Evolutionary conservation across 73 alveolate species (phyloP), one percentile per base, ranked within the genome.

Genomic region (Stentor roeselii): DNA sequence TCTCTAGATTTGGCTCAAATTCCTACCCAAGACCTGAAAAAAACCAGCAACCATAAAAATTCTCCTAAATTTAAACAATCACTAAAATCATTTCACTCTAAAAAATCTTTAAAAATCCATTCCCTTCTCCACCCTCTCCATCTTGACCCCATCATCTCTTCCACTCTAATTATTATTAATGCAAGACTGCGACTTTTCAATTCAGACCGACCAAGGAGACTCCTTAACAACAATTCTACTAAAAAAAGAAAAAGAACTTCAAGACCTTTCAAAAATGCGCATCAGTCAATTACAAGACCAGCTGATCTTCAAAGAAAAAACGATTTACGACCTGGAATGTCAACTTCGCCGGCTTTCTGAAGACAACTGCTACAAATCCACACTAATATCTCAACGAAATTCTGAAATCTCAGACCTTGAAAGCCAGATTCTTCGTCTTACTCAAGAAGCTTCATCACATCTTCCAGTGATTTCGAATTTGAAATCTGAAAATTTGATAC

Each of bases 241-340:
- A 21, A 36, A 32, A 32, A 67, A 67, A 67, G 80, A 67, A 67
- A 67, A 67, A 67, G 80, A 67, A 40, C 80, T 67, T 21, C 80
- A 67, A 67, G 37, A 67, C 37, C 2, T 67, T 15, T 67, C 80
- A 30, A 67, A 67, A 40, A 21, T 67, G 37, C n/a, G 80, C 11
- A 32, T 67, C 21, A 27, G 27, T 67, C 80, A 67, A 40, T 40
- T 67, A 14, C 80, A 67, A 67, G 80, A 67, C 27, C 80, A 67
- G 34, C 21, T 67, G 34, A 67, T 32, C 1, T 67, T 67, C 11
- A 67, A 67, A 67, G 80, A 67, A 36, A 21, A 67, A 67, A 67
- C 80, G 0, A 67, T 67, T 67, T 67, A 30, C 34, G 80, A 67
- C 34, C 37, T 67, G 14, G 80, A 67, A 67, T 67, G 42, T 30